Evolutionary conservation across 805 yeast species (phyloP).

Genomic region (Tetrapisispora pingtungensis): DNA sequence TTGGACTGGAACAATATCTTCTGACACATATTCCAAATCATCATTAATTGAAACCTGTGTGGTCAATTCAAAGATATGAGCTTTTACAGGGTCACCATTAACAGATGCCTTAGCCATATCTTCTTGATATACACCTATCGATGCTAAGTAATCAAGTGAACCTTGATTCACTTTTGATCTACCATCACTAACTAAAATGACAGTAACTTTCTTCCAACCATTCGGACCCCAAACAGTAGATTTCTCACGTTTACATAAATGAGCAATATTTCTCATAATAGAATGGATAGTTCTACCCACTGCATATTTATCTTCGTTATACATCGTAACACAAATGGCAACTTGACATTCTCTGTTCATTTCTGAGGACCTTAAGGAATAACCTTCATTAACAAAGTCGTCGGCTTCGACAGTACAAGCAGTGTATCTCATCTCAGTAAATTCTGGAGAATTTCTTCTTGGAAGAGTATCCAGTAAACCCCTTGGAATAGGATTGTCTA

Average conservation of each 20-base stretch:
- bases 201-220: constrained; percentile 95
- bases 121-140: constrained; percentile 94
- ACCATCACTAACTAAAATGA: constrained; percentile 87
- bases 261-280: constrained; percentile 85
- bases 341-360: constrained; percentile 86
- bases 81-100: constrained; percentile 81
- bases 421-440: constrained; percentile 91
- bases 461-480: constrained; percentile 79
- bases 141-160: constrained; percentile 78
- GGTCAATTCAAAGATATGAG: constrained; percentile 92
- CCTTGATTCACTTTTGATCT: constrained; percentile 79
- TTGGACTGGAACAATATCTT: constrained; percentile 90
- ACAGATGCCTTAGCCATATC: constrained; percentile 94
- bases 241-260: constrained; percentile 68
- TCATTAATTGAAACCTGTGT: constrained; percentile 90
- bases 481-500: constrained; percentile 91
- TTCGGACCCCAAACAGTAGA: constrained; percentile 92
- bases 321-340: constrained; percentile 91
- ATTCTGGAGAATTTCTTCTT: constrained; percentile 82
- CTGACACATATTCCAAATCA: constrained; percentile 80
- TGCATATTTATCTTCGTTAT: constrained; percentile 85
- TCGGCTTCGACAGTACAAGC: constrained; percentile 95
- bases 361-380: constrained; percentile 76
- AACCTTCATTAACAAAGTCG: constrained; percentile 68
- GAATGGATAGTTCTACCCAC: constrained; percentile 92